A percentile compares a stretch with the other conserved stretches of the same genome.
These are phyloP conservation scores for Typha latifolia DNA, from an alignment of 176 grass and related monocot genomes.

Conservation along the genomic window DNA sequence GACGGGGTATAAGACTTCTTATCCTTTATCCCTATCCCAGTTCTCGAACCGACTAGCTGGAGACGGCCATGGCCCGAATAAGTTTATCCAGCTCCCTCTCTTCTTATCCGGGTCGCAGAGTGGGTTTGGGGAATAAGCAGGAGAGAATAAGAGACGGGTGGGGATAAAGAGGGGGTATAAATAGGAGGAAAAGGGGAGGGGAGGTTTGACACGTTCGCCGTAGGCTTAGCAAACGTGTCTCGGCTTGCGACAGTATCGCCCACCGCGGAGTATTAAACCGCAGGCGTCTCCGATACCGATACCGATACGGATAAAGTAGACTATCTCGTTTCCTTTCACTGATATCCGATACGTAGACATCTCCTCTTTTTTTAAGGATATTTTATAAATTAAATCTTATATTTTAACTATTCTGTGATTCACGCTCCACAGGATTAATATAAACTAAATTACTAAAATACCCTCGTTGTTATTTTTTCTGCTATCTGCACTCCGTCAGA, in stretches of 20 bases:
- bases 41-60: background rate
- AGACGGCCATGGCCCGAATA: background rate
- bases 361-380: too few relatives aligned
- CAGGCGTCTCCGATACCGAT: too few relatives aligned
- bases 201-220: slow-evolving; percentile 10
- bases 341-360: too few relatives aligned
- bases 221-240: background rate
- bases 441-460: too few relatives aligned
- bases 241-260: slow-evolving; percentile 1
- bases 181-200: too few relatives aligned
- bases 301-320: too few relatives aligned
- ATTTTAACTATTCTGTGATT: too few relatives aligned
- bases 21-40: background rate
- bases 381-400: too few relatives aligned
- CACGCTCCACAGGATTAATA: too few relatives aligned
- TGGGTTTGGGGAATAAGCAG: background rate
- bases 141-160: background rate
- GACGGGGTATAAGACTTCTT: background rate
- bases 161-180: background rate
- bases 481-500: too few relatives aligned
- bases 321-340: too few relatives aligned
- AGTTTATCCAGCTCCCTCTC: background rate
- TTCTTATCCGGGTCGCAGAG: background rate
- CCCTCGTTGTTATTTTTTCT: too few relatives aligned
- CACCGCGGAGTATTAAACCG: background rate